A percentile compares a stretch with the other conserved stretches of the same genome.
Conservation (phyloP, 1,284 basidiomycete genomes). For the Boletus austroedulis region DNA sequence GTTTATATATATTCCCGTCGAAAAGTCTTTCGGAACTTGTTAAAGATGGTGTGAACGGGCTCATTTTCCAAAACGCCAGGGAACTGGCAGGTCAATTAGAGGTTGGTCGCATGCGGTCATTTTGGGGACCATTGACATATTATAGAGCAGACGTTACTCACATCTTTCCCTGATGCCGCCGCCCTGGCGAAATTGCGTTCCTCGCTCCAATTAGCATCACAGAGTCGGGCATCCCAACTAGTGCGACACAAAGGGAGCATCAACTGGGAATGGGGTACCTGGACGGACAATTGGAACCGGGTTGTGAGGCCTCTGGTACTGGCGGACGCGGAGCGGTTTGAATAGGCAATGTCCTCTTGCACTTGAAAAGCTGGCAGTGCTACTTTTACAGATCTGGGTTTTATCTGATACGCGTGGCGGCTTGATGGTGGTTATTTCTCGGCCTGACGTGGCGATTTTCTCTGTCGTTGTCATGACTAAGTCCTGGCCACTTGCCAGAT, state of each 20-base stretch:
- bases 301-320: slow-evolving; percentile 64
- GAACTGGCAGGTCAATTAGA: slow-evolving; percentile 75
- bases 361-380: not conserved
- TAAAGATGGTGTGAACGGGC: slow-evolving; percentile 78
- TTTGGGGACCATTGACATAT: not conserved
- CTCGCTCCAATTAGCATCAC: slow-evolving; percentile 27
- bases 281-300: slow-evolving; percentile 83
- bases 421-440: not conserved
- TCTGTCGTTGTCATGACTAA: not conserved
- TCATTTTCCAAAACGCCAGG: slow-evolving; percentile 67
- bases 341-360: slow-evolving; percentile 9
- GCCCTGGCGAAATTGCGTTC: slow-evolving; percentile 50
- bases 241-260: slow-evolving; percentile 24
- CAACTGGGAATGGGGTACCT: slow-evolving; percentile 65
- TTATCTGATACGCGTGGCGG: slow-evolving; percentile 8
- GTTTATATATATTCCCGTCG: slow-evolving; percentile 2
- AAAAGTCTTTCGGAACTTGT: slow-evolving; percentile 80
- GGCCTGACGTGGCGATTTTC: not conserved
- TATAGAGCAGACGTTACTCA: slow-evolving; percentile 50
- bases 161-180: slow-evolving; percentile 56
- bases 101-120: slow-evolving; percentile 39
- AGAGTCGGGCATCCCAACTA: slow-evolving; percentile 4
- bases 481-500: not conserved
- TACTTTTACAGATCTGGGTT: too few relatives aligned
- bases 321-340: slow-evolving; percentile 41